Conservation (phyloP, 306 rosid species). For the Corylus americana region DNA sequence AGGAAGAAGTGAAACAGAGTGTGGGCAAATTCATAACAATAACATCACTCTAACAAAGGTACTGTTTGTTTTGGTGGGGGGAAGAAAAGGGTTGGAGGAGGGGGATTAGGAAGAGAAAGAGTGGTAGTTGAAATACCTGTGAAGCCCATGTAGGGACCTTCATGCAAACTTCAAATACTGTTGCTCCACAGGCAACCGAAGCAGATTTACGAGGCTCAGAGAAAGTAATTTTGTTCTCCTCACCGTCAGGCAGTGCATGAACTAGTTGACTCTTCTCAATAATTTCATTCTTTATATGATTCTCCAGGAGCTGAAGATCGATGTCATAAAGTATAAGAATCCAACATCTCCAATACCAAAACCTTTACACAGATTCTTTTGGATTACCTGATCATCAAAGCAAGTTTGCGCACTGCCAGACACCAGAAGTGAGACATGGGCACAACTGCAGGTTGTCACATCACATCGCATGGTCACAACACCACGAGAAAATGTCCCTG, state of each 20-base stretch:
- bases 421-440: constrained; percentile 91
- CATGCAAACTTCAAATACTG: constrained; percentile 81
- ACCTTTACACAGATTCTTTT: constrained; percentile 15
- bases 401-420: constrained; percentile 95
- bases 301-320: constrained; percentile 80
- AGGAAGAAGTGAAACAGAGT: background rate
- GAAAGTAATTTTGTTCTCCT: constrained; percentile 52
- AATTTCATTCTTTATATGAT: constrained; percentile 87
- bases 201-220: constrained; percentile 93
- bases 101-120: background rate
- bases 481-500: constrained; percentile 95
- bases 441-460: constrained; percentile 82
- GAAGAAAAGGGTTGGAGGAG: background rate
- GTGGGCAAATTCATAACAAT: background rate
- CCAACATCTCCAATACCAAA: constrained; percentile 25
- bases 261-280: constrained; percentile 82
- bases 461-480: constrained; percentile 99
- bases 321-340: constrained; percentile 35
- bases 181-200: constrained; percentile 91
- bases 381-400: constrained; percentile 90
- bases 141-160: constrained; percentile 97
- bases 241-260: constrained; percentile 47
- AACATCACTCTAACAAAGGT: background rate
- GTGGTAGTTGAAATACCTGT: constrained; percentile 57
- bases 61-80: too few species aligned